These are phyloP conservation scores for Neonectria punicea DNA, from an alignment of 2,329 filamentous ascomycete genomes.

Conservation along the genomic window DNA sequence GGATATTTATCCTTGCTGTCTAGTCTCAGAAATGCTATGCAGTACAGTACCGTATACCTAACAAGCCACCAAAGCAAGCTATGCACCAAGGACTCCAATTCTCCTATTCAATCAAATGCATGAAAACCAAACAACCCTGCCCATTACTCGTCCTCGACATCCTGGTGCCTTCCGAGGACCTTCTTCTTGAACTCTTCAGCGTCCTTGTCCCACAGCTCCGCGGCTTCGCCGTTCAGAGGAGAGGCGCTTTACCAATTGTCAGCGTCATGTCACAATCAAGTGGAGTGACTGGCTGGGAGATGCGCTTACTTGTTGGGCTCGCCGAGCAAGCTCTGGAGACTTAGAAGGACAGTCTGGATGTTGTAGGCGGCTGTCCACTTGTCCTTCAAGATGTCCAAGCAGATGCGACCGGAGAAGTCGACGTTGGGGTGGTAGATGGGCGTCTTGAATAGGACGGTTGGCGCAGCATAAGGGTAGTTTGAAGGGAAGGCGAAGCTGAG, in stretches of 20 bases:
- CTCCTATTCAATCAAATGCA: slow-evolving; percentile 47
- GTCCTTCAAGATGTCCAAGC: slow-evolving; percentile 97
- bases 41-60: slow-evolving; percentile 48
- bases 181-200: slow-evolving; percentile 86
- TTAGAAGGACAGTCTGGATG: slow-evolving; percentile 90
- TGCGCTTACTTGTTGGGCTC: slow-evolving; percentile 94
- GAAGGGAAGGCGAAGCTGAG: slow-evolving; percentile 89
- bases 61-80: slow-evolving; percentile 46
- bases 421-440: slow-evolving; percentile 99
- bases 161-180: slow-evolving; percentile 70
- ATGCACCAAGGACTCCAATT: slow-evolving; percentile 55
- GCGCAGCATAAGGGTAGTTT: slow-evolving; percentile 93
- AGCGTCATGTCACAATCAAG: slow-evolving; percentile 16
- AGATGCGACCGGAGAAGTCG: slow-evolving; percentile 96
- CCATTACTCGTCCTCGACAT: slow-evolving; percentile 70
- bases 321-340: slow-evolving; percentile 92
- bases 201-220: slow-evolving; percentile 94
- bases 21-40: slow-evolving; percentile 44
- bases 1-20: slow-evolving; percentile 33
- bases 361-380: slow-evolving; percentile 99
- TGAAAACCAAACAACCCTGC: slow-evolving; percentile 17
- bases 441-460: slow-evolving; percentile 95
- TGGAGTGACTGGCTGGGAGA: not conserved
- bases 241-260: slow-evolving; percentile 72
- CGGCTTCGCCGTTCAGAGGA: slow-evolving; percentile 94